Percentiles rank a stretch among this genome's conserved stretches.
phyloP scores from a whole-genome alignment of 164 flowering plant genomes.

The Macadamia tetraphylla region DNA sequence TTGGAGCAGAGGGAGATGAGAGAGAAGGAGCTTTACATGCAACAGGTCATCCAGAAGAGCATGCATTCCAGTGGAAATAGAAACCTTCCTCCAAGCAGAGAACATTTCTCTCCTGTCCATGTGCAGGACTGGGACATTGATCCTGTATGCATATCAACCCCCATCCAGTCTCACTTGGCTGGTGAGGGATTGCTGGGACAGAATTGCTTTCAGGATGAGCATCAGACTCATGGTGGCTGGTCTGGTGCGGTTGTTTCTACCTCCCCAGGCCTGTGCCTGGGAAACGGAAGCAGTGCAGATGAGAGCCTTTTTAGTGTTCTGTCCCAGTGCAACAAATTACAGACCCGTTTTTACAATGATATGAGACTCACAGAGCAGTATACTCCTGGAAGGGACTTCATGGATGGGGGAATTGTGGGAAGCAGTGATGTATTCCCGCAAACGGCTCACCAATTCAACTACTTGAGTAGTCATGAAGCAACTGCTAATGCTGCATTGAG shows the following conservation, averaged over 20 bases:
- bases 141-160: constrained; percentile 29
- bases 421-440: constrained; percentile 29
- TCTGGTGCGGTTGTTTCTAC: constrained; percentile 30
- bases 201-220: constrained; percentile 49
- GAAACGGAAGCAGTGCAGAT: constrained; percentile 39
- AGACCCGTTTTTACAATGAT: constrained; percentile 27
- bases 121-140: constrained; percentile 49
- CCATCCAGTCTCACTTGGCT: constrained; percentile 30
- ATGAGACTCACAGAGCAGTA: constrained; percentile 31
- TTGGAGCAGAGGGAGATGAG: constrained; percentile 41
- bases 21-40: constrained; percentile 38
- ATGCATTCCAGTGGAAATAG: constrained; percentile 38
- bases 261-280: constrained; percentile 28
- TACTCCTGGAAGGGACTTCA: constrained; percentile 34
- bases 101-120: constrained; percentile 25
- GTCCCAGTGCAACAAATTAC: constrained; percentile 46
- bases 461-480: constrained; percentile 36
- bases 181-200: constrained; percentile 34
- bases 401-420: constrained; percentile 28
- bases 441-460: constrained; percentile 37
- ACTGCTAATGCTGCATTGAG: constrained; percentile 23
- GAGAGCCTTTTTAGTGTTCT: constrained; percentile 59
- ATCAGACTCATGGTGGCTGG: constrained; percentile 44
- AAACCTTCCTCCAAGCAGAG: constrained; percentile 38
- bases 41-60: constrained; percentile 37